phyloP scores from a whole-genome alignment of 108 stramenopile genomes.

The Cyclotella kingstonii region DNA sequence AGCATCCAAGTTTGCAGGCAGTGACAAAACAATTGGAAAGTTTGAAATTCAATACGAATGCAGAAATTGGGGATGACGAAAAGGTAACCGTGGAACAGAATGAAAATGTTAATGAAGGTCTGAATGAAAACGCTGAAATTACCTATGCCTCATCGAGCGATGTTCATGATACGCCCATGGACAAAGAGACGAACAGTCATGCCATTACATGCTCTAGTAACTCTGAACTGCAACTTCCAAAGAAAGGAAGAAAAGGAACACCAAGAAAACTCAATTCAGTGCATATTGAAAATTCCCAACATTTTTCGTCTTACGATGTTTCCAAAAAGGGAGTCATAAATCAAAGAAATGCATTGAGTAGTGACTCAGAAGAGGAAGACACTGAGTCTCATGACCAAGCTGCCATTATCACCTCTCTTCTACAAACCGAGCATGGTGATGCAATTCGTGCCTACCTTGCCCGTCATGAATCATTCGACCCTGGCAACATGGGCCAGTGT shows the following conservation, averaged over 20 bases:
- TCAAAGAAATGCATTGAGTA: too few species aligned
- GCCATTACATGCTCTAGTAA: too few species aligned
- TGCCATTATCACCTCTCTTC: constrained; percentile 28
- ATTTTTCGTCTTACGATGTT: not conserved
- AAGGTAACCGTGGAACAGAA: not conserved
- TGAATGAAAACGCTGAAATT: not conserved
- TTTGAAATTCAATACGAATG: constrained; percentile 48
- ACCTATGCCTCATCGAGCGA: not conserved
- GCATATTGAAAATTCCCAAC: not conserved
- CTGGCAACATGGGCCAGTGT: constrained; percentile 25
- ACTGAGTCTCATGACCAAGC: constrained; percentile 21
- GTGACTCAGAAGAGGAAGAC: constrained; percentile 4
- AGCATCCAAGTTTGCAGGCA: constrained; percentile 30
- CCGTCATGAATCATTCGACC: constrained; percentile 18
- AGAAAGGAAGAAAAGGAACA: constrained; percentile 18
- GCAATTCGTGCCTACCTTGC: constrained; percentile 25
- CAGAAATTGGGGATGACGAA: constrained; percentile 1
- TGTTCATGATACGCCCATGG: not conserved
- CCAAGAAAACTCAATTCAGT: constrained; percentile 10
- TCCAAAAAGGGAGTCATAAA: too few species aligned
- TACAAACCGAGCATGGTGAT: constrained; percentile 16
- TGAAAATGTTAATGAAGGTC: not conserved
- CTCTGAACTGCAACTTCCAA: too few species aligned
- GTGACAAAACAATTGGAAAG: constrained; percentile 45
- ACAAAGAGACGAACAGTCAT: too few species aligned